Percentiles rank a stretch among this genome's conserved stretches.
These are phyloP conservation scores for Pythium periplocum DNA, from an alignment of 352 stramenopile species.

Conservation along the genomic window DNA sequence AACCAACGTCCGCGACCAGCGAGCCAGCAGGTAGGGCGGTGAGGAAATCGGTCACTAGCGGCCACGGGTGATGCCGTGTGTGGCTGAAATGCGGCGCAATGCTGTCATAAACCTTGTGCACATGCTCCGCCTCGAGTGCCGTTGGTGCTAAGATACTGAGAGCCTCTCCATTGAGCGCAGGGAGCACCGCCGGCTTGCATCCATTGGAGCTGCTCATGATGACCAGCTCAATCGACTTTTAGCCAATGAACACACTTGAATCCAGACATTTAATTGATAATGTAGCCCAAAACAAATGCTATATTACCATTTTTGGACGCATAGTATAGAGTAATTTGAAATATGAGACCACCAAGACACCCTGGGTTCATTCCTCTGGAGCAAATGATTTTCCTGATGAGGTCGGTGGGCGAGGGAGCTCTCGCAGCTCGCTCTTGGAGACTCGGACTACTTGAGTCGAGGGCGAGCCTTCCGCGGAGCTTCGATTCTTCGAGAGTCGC, in stretches of 20 bases:
- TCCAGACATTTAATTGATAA: too few relatives aligned
- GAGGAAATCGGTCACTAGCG: slow-evolving; percentile 67
- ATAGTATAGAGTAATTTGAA: too few relatives aligned
- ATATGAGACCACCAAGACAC: too few relatives aligned
- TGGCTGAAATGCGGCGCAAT: slow-evolving; percentile 84
- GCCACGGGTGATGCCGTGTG: slow-evolving; percentile 78
- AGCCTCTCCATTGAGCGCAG: background rate
- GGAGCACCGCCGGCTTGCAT: background rate
- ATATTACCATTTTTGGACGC: too few relatives aligned
- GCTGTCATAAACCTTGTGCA: slow-evolving; percentile 82
- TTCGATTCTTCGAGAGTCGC: slow-evolving; percentile 39
- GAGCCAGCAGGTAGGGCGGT: slow-evolving; percentile 29
- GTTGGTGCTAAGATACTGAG: slow-evolving; percentile 31
- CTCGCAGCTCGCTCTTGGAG: slow-evolving; percentile 59
- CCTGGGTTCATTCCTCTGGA: slow-evolving; percentile 1
- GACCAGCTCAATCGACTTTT: too few relatives aligned
- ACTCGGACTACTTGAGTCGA: slow-evolving; percentile 47
- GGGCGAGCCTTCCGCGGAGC: slow-evolving; percentile 12
- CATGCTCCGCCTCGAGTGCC: slow-evolving; percentile 68
- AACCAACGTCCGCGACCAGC: slow-evolving; percentile 73
- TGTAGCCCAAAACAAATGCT: too few relatives aligned
- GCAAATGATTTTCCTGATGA: background rate
- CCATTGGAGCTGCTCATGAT: too few relatives aligned
- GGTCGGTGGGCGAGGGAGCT: slow-evolving; percentile 34
- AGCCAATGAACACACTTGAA: too few relatives aligned